Conservation (phyloP, 495 filamentous ascomycete genomes). For the Penicillium chermesinum region DNA sequence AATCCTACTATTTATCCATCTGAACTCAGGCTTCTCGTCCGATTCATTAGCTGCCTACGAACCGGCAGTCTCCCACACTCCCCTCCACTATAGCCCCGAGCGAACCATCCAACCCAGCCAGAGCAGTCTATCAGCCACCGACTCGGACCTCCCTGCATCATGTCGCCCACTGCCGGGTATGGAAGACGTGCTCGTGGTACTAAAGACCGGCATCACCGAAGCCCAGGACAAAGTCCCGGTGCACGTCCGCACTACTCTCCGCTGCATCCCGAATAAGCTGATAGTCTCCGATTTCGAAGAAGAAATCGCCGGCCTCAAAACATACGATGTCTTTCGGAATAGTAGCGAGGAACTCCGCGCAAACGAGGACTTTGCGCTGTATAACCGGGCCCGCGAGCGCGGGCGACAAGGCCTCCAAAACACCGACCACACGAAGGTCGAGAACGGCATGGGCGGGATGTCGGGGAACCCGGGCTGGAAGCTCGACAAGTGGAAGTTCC, state of each 20-base stretch:
- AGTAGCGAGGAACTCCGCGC: conserved; percentile 24
- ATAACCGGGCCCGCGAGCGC: conserved; percentile 34
- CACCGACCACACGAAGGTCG: conserved; percentile 26
- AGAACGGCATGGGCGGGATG: conserved; percentile 31
- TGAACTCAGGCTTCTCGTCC: conserved; percentile 8
- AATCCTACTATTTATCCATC: conserved; percentile 16
- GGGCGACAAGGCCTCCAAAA: conserved; percentile 28
- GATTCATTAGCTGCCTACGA: neutral
- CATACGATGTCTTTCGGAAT: conserved; percentile 42
- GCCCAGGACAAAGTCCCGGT: conserved; percentile 37
- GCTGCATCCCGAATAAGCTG: conserved; percentile 42
- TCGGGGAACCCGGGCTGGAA: conserved; percentile 51
- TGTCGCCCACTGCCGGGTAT: conserved; percentile 30
- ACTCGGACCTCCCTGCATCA: neutral
- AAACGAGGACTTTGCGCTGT: conserved; percentile 41
- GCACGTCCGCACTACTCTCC: conserved; percentile 41
- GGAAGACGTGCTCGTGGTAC: conserved; percentile 37
- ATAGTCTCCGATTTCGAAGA: conserved; percentile 49
- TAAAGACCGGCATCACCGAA: conserved; percentile 50
- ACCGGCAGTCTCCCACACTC: neutral
- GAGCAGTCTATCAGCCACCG: neutral
- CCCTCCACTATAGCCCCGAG: neutral
- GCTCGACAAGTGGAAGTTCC: conserved; percentile 68
- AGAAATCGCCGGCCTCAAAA: conserved; percentile 31
- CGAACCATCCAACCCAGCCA: neutral